Base-by-base conservation (phyloP, 768 basidiomycete genomes). In the Russula lepida region DNA sequence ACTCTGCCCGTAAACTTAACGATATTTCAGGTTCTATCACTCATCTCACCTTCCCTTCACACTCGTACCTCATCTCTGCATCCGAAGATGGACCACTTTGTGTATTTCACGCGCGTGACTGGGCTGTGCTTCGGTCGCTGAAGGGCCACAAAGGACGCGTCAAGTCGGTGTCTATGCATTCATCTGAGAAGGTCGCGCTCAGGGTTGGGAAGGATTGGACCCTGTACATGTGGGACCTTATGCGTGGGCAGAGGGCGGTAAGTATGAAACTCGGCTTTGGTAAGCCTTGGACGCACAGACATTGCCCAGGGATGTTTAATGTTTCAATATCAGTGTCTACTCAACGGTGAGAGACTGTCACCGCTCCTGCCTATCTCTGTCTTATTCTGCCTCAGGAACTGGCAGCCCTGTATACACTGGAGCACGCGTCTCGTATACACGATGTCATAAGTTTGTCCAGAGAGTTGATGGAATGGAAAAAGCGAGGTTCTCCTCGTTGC, bases 141-240 rank as follows among this genome's bases (percentile, higher is more conserved):
- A 93, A 89, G 67, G 97, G 97, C 0, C 97, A 99, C 75, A 95
- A 93, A 62, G 95, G 90, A 0, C 84, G 90, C 27, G 86, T 98
- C 62, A 98, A 98, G 71, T 81, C 82, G 35, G 81, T 97, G 39
- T 90, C 92, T 2, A 85, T 98, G 3, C 97, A 99, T 69, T 95
- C 93, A 0, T 88, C 90, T 0, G 92, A 94, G 6, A 90, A 98
- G 68, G 82, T 98, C 19, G 95, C 88, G 0, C 73, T 99, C 43
- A 92, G 86, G 62, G 93, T 98, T 0, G 95, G 97, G 7, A 87
- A 85, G 68, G 97, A 98, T 69, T 79, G 81, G 65, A 91, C 89
- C 3, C 66, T 98, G 60, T 81, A 94, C 46, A 97, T 99, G 95
- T 99, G 97, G 97, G 97, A 99, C 77, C 76, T 99, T 52, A 95